Percentiles rank a stretch among this genome's conserved stretches.
Evolutionary conservation across 768 basidiomycete genomes (phyloP).

Genomic region (Naganishia onofrii): DNA sequence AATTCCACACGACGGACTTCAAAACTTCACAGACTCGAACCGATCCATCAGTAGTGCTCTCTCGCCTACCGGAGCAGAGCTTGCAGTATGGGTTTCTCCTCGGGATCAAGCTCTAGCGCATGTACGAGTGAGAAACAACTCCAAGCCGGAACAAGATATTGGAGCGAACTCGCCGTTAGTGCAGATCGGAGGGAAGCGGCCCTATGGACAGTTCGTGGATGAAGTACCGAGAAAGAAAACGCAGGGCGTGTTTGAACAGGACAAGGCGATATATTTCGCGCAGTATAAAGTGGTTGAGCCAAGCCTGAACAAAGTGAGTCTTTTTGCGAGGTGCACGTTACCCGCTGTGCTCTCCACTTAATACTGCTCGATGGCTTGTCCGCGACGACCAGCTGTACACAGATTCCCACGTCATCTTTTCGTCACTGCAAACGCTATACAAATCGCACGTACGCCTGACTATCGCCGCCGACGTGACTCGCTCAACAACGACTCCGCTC

Average conservation of each 20-base stretch:
- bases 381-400: conserved; percentile 24
- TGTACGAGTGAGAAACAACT: not conserved
- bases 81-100: conserved; percentile 26
- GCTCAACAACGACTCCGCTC: not conserved
- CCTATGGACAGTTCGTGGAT: conserved; percentile 4
- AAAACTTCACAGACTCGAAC: conserved; percentile 24
- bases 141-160: not conserved
- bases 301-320: conserved; percentile 26
- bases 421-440: conserved; percentile 27
- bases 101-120: conserved; percentile 10
- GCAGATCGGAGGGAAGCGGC: conserved; percentile 16
- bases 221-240: conserved; percentile 2
- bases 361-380: not conserved
- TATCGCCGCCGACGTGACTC: conserved; percentile 9
- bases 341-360: not conserved
- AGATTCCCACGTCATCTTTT: conserved; percentile 29
- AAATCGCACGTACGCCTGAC: conserved; percentile 14
- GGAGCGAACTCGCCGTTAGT: not conserved
- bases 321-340: not conserved
- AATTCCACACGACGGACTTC: conserved; percentile 18
- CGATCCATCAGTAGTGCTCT: conserved; percentile 25
- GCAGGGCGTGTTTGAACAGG: conserved; percentile 25
- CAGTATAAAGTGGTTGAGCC: conserved; percentile 5
- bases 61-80: conserved; percentile 1
- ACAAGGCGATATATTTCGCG: conserved; percentile 31